Base-by-base conservation (phyloP, 495 filamentous ascomycete species). In the Penicillium simplicissimum region DNA sequence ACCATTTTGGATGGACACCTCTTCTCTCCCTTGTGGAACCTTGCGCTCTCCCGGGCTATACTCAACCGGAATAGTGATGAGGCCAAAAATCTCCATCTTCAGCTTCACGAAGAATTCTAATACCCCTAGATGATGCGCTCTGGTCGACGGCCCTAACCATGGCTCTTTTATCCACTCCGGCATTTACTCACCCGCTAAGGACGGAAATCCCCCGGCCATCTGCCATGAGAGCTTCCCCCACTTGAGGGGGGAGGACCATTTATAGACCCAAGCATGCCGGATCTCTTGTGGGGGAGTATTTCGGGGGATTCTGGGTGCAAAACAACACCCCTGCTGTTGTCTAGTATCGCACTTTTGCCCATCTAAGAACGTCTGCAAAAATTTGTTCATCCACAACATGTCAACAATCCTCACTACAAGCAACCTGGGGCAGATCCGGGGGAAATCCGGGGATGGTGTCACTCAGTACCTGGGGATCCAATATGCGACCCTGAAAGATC, bases 381-480 rank as follows among this genome's bases (percentile, higher is more conserved):
- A 23, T 25, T 35, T 31, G 6, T 4, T 19, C 15, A 5, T 36
- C 10, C 13, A 3, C 15, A 23, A 8, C 28, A 57, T 57, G 55
- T 5, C 55, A 23, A 35, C 55, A 13, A 47, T 8, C 10, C 4
- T 57, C 5, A 9, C 15, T 6, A 57, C 55, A 11, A 42, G 40
- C 31, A 45, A 15, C 7, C 19, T 74, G 5, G 72, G 72, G 23
- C 48, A 64, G 15, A 67, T 71, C 33, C 67, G 61, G 28, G 72
- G 70, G 14, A 69, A 58, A 51, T 59, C 37, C 19, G 47, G 33
- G 5, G 67, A 71, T 0, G 57, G 65, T 1, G 71, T 73, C 11
- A 71, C 67, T n/a, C 66, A 73, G 49, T 76, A 67, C 55, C 60
- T 70, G 8, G 73, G 71, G 3, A 66, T 74, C 45, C 68, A 73